Evolutionary conservation across 345 rosid species (phyloP), one percentile per base, ranked within the genome.

Genomic region (Hevea brasiliensis): DNA sequence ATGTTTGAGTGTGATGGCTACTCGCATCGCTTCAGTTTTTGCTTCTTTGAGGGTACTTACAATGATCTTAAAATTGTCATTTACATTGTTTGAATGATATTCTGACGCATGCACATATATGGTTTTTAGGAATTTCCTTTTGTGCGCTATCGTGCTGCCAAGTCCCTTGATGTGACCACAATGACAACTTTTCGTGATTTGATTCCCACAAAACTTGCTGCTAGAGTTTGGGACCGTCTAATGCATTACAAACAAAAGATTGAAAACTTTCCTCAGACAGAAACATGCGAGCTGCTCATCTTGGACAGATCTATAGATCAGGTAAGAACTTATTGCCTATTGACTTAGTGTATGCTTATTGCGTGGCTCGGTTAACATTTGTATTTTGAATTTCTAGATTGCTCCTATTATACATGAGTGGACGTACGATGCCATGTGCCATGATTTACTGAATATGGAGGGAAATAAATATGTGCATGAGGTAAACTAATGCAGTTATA

Each of bases 371-470:
- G 70, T 45, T 76, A 26, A 51, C 51, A 1, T 70, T 47, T 64
- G 60, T 65, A 53, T 78, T 84, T 68, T 73, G 67, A 70, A 70
- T 74, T 59, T 82, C 68, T 85, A 95, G 99, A 88, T 96, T 83
- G 95, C 99, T 81, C 99, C 99, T 77, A 61, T 96, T 65, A 96
- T 96, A 80, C 99, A 96, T 77, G 99, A 96, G 86, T 96, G 99
- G 99, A 96, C 99, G n/a, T 96, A 96, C 83, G 99, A 93, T 91
- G 98, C 99, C 57, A 93, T 96, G 85, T 96, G 98, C 83, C 98
- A 85, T 80, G 99, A 96, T 86, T 82, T 93, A 80, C 85, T 96
- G 78, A 87, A 83, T 75, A 87, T 96, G 96, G 96, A 96, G 78
- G 99, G 98, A 65, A 96, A 93, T 84, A 96, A 96, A 85, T 96